These are phyloP conservation scores for Chlorella sp. DNA, from an alignment of 139 green algal genomes.

Conservation along the genomic window DNA sequence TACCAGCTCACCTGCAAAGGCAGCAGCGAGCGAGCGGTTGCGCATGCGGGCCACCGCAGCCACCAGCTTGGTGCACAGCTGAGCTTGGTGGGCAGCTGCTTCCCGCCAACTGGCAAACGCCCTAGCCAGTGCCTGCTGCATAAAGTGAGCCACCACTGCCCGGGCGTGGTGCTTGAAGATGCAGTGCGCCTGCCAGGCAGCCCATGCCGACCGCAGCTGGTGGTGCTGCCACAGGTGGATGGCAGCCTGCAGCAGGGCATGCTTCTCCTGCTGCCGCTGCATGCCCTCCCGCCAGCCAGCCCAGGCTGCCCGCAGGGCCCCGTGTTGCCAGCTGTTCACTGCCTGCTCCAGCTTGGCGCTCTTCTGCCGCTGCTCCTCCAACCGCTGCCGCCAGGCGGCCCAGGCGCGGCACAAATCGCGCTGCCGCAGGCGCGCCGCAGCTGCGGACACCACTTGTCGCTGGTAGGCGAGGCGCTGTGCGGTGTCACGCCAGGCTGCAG, in stretches of 20 bases:
- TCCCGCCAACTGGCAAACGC: not conserved
- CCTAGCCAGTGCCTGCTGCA: not conserved
- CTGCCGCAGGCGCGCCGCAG: not conserved
- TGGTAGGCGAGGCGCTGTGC: not conserved
- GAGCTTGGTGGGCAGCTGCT: not conserved
- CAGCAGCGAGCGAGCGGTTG: not conserved
- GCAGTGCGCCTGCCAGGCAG: not conserved
- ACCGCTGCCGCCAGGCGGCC: not conserved
- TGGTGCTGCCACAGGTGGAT: not conserved
- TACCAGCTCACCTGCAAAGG: not conserved
- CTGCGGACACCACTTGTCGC: not conserved
- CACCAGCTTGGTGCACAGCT: not conserved
- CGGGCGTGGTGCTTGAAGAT: not conserved
- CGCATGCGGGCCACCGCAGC: not conserved
- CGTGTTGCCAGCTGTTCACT: not conserved
- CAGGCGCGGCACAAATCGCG: not conserved
- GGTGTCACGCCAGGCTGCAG: slow-evolving; percentile 20
- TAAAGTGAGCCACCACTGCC: not conserved
- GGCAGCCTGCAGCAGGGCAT: not conserved
- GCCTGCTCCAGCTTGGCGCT: not conserved
- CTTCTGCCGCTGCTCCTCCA: not conserved
- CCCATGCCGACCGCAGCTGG: not conserved
- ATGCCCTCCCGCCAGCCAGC: not conserved
- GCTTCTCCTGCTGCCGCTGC: not conserved
- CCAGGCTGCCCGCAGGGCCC: not conserved